phyloP scores from a whole-genome alignment of 352 stramenopile species.

The Phytophthora pluvialis region DNA sequence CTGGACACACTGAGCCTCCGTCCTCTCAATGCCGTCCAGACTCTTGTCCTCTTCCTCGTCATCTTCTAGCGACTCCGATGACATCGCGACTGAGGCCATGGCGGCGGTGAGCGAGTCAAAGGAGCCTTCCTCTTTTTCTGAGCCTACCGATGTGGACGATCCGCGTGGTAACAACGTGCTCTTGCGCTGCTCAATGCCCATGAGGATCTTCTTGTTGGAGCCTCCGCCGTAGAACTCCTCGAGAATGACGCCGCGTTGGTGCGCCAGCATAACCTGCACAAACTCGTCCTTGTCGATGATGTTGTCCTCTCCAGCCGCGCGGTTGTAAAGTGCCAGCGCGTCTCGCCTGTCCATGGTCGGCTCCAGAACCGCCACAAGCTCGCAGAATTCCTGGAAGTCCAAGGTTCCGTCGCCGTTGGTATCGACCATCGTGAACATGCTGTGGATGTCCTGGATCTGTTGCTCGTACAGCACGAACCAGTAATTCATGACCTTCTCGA shows the following conservation, averaged over 20 bases:
- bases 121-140: conserved; percentile 60
- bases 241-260: conserved; percentile 71
- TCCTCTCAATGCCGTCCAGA: conserved; percentile 13
- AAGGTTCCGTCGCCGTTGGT: conserved; percentile 72
- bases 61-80: conserved; percentile 31
- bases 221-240: conserved; percentile 65
- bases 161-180: conserved; percentile 34
- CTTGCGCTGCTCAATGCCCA: conserved; percentile 58
- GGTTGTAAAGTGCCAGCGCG: conserved; percentile 64
- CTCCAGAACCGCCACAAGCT: conserved; percentile 67
- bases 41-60: conserved; percentile 37
- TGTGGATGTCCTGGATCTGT: conserved; percentile 80
- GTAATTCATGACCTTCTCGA: conserved; percentile 83
- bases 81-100: conserved; percentile 44
- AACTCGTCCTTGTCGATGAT: conserved; percentile 87
- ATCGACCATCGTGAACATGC: conserved; percentile 76
- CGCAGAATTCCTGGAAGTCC: conserved; percentile 78
- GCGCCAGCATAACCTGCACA: conserved; percentile 73
- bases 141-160: conserved; percentile 18
- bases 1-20: conserved; percentile 35
- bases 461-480: conserved; percentile 82
- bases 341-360: conserved; percentile 72
- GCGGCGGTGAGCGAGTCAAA: conserved; percentile 64
- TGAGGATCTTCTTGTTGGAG: conserved; percentile 61
- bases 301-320: conserved; percentile 68